Evolutionary conservation across 1,284 basidiomycete species (phyloP).

Genomic region (Trametes versicolor): DNA sequence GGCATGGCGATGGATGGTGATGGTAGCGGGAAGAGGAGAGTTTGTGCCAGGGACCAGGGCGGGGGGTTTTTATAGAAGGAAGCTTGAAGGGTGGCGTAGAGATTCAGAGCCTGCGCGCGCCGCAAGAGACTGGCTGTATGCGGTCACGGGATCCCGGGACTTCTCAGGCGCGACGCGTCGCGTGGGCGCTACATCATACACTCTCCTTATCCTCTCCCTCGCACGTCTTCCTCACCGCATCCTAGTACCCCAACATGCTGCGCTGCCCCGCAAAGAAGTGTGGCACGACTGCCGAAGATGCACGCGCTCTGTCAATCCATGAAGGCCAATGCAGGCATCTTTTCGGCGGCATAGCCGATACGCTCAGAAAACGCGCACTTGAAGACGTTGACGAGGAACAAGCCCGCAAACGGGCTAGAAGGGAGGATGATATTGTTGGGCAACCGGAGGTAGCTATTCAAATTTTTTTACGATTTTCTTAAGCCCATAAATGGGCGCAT

Average conservation of each 20-base stretch:
- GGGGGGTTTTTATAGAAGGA: neutral
- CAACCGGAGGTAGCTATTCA: neutral
- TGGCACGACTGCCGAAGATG: too few species aligned
- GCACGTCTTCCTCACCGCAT: too few species aligned
- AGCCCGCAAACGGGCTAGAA: conserved; percentile 1
- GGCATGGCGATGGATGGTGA: conserved; percentile 1
- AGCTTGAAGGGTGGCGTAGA: neutral
- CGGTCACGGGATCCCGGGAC: neutral
- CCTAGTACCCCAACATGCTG: too few species aligned
- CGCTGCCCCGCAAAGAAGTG: too few species aligned
- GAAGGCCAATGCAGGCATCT: neutral
- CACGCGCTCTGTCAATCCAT: neutral
- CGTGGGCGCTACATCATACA: conserved; percentile 1
- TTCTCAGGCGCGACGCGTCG: neutral
- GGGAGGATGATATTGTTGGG: neutral
- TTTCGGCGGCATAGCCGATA: neutral
- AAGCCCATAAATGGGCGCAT: neutral
- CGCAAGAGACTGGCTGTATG: conserved; percentile 1
- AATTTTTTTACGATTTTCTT: neutral
- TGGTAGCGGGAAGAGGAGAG: neutral
- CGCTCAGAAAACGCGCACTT: neutral
- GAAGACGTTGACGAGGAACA: neutral
- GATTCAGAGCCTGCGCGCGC: neutral
- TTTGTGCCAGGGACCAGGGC: neutral
- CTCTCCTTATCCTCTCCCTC: neutral